phyloP scores from a whole-genome alignment of 1,284 basidiomycete genomes.

The Garcileccinum viscosum region DNA sequence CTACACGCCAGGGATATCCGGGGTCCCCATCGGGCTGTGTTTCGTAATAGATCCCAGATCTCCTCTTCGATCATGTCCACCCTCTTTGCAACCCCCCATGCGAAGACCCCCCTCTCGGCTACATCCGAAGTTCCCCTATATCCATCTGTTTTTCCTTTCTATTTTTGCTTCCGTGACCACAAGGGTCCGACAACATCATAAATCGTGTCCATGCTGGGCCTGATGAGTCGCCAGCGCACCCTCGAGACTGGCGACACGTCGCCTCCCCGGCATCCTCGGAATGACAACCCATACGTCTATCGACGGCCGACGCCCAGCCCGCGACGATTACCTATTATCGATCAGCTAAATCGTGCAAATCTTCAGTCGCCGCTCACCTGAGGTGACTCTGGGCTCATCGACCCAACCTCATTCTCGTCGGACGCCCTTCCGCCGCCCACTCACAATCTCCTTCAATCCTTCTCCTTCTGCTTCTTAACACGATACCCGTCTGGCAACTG shows the following conservation, averaged over 20 bases:
- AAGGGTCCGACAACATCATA: too few species aligned
- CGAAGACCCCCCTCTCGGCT: neutral
- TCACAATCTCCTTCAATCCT: neutral
- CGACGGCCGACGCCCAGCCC: neutral
- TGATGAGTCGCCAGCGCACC: neutral
- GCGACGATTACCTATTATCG: neutral
- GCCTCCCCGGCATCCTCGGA: neutral
- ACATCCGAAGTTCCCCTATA: neutral
- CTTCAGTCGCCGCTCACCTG: constrained; percentile 1
- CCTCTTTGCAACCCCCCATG: neutral
- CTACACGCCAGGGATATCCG: constrained; percentile 17
- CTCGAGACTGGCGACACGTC: neutral
- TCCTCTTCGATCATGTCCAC: constrained; percentile 3
- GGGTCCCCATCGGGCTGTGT: constrained; percentile 31
- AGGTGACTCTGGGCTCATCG: neutral
- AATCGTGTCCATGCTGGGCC: too few species aligned
- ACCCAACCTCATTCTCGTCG: neutral
- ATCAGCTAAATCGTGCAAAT: neutral
- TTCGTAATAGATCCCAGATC: constrained; percentile 22
- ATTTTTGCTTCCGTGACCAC: neutral
- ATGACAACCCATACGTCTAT: neutral
- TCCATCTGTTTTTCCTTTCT: too few species aligned
- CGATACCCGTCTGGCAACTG: neutral
- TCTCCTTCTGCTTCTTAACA: neutral
- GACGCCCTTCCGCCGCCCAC: neutral